Conservation (phyloP, 192 early-diverging fungal species). For the Phlyctochytrium bullatum region DNA sequence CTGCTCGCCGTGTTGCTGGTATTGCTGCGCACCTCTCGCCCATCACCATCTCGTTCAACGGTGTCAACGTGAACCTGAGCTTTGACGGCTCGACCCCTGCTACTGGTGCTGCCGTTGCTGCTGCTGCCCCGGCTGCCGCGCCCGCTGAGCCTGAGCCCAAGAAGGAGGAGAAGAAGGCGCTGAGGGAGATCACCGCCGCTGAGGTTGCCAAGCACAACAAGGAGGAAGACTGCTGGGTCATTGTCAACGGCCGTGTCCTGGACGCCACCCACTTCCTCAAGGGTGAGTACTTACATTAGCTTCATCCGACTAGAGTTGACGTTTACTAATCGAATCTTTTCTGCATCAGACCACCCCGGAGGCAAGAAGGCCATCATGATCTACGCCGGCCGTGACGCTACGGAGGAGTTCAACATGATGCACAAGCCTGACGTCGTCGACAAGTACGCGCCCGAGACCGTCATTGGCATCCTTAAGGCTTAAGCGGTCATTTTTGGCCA, state of each 20-base stretch:
- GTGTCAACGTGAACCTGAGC: conserved; percentile 63
- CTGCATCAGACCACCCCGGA: conserved; percentile 78
- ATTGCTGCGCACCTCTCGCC: conserved; percentile 61
- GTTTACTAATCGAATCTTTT: conserved; percentile 18
- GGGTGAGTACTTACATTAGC: conserved; percentile 65
- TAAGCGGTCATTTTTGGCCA: too few relatives aligned
- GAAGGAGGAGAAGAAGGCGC: conserved; percentile 23
- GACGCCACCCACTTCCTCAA: conserved; percentile 74
- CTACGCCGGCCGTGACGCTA: conserved; percentile 82
- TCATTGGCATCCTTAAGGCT: too few relatives aligned
- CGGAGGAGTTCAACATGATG: conserved; percentile 65
- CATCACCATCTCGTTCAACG: conserved; percentile 51
- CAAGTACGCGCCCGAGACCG: conserved; percentile 55
- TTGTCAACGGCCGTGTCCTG: conserved; percentile 79
- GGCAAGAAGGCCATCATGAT: conserved; percentile 83
- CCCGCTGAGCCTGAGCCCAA: too few relatives aligned
- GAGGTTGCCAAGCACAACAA: conserved; percentile 86
- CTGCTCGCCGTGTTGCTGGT: conserved; percentile 61
- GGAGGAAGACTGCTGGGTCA: conserved; percentile 80
- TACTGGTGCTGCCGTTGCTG: conserved; percentile 12
- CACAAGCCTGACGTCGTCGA: conserved; percentile 80
- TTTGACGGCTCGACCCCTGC: conserved; percentile 50
- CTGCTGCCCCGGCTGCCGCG: conserved; percentile 37
- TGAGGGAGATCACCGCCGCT: conserved; percentile 58
- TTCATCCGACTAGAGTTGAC: conserved; percentile 32